Base-by-base conservation (phyloP, 176 grass and related monocot genomes). In the Aegilops speltoides region DNA sequence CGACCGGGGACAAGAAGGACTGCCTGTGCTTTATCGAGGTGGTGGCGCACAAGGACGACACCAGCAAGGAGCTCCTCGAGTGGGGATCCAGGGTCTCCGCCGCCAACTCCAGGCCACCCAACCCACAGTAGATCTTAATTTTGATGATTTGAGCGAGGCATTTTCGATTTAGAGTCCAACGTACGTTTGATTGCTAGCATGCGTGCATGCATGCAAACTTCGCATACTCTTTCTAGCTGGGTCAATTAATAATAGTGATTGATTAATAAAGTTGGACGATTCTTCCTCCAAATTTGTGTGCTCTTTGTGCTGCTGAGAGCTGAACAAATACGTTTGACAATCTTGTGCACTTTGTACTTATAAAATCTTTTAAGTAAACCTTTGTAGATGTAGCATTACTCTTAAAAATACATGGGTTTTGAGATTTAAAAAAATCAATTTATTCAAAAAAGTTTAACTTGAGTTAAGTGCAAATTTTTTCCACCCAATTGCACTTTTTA, bases 11-110 rank as follows among this genome's bases (percentile, higher is more conserved):
- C 10, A 77, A 77, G 10, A 1, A 77, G 36, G 86, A 85, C 31
- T 81, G 86, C 82, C 86, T 91, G 2, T 89, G 90, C 86, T 91
- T 91, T 82, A 86, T 91, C 63, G 90, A 91, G 86, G 90, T 83
- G 73, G 1, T 90, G 22, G 84, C 65, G 59, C 89, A 90, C 89
- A 90, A 87, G 89, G 85, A 90, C 43, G 89, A 90, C 85, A 90
- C 89, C 56, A 87, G 85, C 89, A 90, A 90, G 66, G 89, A 90
- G 91, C 88, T 90, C 16, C 88, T 93, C 3, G 80, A 92, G 10
- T 92, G 91, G 91, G 91, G 91, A 10, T 90, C 87, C 1, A 89
- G 91, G 57, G 88, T 93, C 57, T 77, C 3, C 17, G 84, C 87
- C 0, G 91, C 91, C 20, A 92, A 92, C 83, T 88, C 86, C 4